phyloP scores from a whole-genome alignment of 306 rosid species.

The Begonia peltatifolia region DNA sequence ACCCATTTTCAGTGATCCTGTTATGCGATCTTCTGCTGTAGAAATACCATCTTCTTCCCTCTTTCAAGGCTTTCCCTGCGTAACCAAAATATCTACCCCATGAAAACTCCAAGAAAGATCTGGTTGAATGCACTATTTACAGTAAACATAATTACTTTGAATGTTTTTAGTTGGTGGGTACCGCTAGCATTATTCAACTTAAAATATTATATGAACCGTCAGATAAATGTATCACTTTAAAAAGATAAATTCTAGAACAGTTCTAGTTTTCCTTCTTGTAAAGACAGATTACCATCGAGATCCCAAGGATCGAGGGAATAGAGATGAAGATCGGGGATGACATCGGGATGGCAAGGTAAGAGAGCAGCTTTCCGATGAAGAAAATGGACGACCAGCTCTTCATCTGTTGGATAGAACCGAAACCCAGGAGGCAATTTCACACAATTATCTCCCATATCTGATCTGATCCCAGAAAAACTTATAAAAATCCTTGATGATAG shows the following conservation, averaged over 20 bases:
- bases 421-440: constrained; percentile 88
- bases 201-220: not conserved
- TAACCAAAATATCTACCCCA: not conserved
- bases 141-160: too few species aligned
- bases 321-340: constrained; percentile 91
- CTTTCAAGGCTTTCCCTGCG: constrained; percentile 76
- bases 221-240: too few species aligned
- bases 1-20: constrained; percentile 45
- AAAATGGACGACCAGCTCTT: constrained; percentile 86
- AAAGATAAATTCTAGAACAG: too few species aligned
- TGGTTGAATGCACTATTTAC: too few species aligned
- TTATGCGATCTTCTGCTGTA: constrained; percentile 70
- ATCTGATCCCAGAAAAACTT: constrained; percentile 1
- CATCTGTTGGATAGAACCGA: constrained; percentile 76
- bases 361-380: constrained; percentile 81
- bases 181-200: not conserved
- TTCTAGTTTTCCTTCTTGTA: not conserved
- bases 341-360: constrained; percentile 86
- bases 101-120: too few species aligned
- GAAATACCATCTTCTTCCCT: constrained; percentile 83
- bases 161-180: not conserved
- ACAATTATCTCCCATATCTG: constrained; percentile 36
- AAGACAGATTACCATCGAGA: constrained; percentile 39
- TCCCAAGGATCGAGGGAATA: constrained; percentile 83
- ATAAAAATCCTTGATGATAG: not conserved